These are phyloP conservation scores for Leucogyrophana mollusca DNA, from an alignment of 768 basidiomycete genomes.

Conservation along the genomic window DNA sequence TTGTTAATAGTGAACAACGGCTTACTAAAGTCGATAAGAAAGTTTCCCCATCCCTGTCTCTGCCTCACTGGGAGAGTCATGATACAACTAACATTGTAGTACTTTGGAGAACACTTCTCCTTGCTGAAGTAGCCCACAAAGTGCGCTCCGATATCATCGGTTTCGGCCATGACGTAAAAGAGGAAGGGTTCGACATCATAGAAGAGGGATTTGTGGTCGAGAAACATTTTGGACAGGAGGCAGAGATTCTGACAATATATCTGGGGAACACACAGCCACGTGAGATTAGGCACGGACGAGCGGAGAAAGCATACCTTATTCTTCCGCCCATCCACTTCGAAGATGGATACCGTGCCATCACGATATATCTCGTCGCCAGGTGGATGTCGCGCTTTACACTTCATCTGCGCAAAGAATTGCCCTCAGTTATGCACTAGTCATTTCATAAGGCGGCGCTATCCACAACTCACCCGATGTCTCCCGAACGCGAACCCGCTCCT, in stretches of 20 bases:
- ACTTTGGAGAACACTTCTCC: slow-evolving; percentile 94
- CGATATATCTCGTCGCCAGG: slow-evolving; percentile 99
- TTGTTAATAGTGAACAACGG: slow-evolving; percentile 21
- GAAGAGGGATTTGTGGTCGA: slow-evolving; percentile 97
- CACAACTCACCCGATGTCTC: slow-evolving; percentile 76
- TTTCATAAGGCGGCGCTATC: neutral
- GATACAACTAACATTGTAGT: slow-evolving; percentile 98
- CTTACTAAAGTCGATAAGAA: slow-evolving; percentile 97
- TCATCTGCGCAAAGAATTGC: slow-evolving; percentile 66
- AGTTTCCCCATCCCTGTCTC: slow-evolving; percentile 94
- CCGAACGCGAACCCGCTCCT: slow-evolving; percentile 85
- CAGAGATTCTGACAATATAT: slow-evolving; percentile 99
- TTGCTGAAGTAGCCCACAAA: slow-evolving; percentile 99
- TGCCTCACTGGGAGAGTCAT: slow-evolving; percentile 97
- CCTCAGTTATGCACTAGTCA: neutral
- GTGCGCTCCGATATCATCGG: slow-evolving; percentile 84
- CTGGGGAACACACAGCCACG: slow-evolving; percentile 34
- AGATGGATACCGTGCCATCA: slow-evolving; percentile 84
- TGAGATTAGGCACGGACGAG: no score
- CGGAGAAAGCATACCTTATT: slow-evolving; percentile 66
- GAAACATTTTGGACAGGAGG: slow-evolving; percentile 96
- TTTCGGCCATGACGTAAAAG: slow-evolving; percentile 96
- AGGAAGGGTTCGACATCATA: slow-evolving; percentile 99
- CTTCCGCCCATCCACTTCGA: slow-evolving; percentile 97
- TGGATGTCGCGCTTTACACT: slow-evolving; percentile 93